Conservation (phyloP, 176 grass and related monocot species). For the Triticum turgidum region DNA sequence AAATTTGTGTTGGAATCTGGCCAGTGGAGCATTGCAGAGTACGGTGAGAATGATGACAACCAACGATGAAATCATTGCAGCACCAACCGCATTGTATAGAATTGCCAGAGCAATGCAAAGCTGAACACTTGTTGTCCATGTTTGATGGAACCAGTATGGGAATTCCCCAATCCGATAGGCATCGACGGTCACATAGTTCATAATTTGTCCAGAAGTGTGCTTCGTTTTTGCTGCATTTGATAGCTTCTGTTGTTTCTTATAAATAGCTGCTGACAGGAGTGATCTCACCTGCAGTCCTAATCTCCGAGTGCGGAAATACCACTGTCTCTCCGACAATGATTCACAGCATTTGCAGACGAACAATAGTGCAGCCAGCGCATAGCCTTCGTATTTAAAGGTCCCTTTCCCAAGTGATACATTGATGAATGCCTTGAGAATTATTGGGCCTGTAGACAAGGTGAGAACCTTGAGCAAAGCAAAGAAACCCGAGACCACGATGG, state of each 20-base stretch:
- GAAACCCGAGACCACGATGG: constrained; percentile 60
- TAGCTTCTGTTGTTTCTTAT: constrained; percentile 77
- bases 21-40: constrained; percentile 75
- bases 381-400: constrained; percentile 71
- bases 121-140: constrained; percentile 84
- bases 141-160: constrained; percentile 95
- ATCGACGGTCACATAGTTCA: constrained; percentile 89
- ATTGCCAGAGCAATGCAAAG: constrained; percentile 78
- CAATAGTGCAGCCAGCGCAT: constrained; percentile 45
- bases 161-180: constrained; percentile 93
- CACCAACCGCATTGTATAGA: constrained; percentile 71
- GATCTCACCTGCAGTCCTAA: constrained; percentile 82
- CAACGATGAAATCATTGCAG: constrained; percentile 64
- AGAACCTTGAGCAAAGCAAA: constrained; percentile 83
- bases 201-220: constrained; percentile 86
- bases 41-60: constrained; percentile 77
- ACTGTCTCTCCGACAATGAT: constrained; percentile 86
- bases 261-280: constrained; percentile 71
- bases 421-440: constrained; percentile 81
- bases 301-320: constrained; percentile 81
- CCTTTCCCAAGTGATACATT: constrained; percentile 65
- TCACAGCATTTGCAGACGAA: constrained; percentile 78
- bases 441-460: constrained; percentile 62
- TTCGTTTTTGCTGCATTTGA: constrained; percentile 72
- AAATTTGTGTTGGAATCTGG: constrained; percentile 84